Evolutionary conservation across 768 basidiomycete species (phyloP).

Genomic region (Boletellus emodensis): DNA sequence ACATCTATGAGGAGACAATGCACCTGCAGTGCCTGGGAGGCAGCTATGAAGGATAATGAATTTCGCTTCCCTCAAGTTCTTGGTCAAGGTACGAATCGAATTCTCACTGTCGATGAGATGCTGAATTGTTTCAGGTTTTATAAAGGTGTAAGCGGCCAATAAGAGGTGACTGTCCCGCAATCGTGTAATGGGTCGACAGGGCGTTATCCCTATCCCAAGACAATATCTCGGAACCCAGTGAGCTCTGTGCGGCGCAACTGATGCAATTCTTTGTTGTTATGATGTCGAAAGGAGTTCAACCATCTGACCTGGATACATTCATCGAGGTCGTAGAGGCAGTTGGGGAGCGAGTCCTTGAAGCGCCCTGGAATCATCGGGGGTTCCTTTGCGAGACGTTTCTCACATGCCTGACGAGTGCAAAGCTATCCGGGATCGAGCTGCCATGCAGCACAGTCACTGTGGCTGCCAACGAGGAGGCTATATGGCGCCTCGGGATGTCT

Average conservation of each 20-base stretch:
- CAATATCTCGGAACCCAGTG: slow-evolving; percentile 1
- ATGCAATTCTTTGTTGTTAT: slow-evolving; percentile 26
- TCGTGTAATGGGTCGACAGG: slow-evolving; percentile 8
- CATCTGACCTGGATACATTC: not conserved
- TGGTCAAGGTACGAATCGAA: slow-evolving; percentile 16
- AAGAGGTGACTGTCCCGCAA: not conserved
- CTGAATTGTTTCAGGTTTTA: slow-evolving; percentile 15
- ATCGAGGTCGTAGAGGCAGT: slow-evolving; percentile 14
- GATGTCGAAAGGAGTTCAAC: slow-evolving; percentile 18
- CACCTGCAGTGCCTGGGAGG: slow-evolving; percentile 21
- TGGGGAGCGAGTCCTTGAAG: slow-evolving; percentile 14
- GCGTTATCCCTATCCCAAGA: slow-evolving; percentile 8
- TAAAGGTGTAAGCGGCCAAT: slow-evolving; percentile 13
- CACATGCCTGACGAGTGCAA: slow-evolving; percentile 30
- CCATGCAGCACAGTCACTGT: slow-evolving; percentile 1
- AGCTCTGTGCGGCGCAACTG: slow-evolving; percentile 12
- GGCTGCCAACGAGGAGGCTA: slow-evolving; percentile 28
- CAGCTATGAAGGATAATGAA: slow-evolving; percentile 8
- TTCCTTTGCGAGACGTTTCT: slow-evolving; percentile 37
- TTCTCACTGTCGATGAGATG: not conserved
- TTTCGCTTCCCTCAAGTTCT: slow-evolving; percentile 14
- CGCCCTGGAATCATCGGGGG: not conserved
- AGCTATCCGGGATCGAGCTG: slow-evolving; percentile 10
- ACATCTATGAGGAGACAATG: slow-evolving; percentile 8
- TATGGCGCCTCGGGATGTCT: slow-evolving; percentile 37